Evolutionary conservation across 768 basidiomycete genomes (phyloP).

Genomic region (Pleurotus tuber-regium): DNA sequence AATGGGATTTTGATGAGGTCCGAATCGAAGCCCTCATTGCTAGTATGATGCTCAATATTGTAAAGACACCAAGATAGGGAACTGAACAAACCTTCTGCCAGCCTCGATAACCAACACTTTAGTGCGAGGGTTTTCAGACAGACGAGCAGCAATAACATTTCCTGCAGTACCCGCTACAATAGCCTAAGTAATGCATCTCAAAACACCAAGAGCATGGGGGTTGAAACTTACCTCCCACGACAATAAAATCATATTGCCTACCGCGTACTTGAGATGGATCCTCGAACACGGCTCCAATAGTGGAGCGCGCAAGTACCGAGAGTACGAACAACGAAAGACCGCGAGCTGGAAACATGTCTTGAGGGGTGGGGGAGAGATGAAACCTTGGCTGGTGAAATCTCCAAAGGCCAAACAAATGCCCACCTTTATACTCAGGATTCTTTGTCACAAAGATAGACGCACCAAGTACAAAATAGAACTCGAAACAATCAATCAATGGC

Average conservation of each 20-base stretch:
- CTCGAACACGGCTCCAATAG: background rate
- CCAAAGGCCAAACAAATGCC: no score
- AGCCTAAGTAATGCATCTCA: background rate
- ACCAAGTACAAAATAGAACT: no score
- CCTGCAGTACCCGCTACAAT: constrained; percentile 6
- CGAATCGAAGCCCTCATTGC: constrained; percentile 17
- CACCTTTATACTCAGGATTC: no score
- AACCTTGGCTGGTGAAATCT: no score
- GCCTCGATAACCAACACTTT: constrained; percentile 5
- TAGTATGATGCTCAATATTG: background rate
- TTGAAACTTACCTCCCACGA: background rate
- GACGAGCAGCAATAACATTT: background rate
- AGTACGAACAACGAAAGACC: background rate
- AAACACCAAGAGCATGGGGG: background rate
- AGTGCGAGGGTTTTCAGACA: background rate
- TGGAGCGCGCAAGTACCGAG: background rate
- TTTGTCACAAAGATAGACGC: no score
- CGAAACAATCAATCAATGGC: background rate
- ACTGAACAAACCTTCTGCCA: background rate
- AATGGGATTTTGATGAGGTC: constrained; percentile 14
- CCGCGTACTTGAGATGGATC: background rate
- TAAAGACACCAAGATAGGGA: background rate
- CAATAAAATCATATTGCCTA: constrained; percentile 1
- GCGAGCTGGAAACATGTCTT: background rate
- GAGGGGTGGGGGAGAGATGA: background rate